Base-by-base conservation (phyloP, 2,329 filamentous ascomycete genomes). In the Neopestalotiopsis rosae region DNA sequence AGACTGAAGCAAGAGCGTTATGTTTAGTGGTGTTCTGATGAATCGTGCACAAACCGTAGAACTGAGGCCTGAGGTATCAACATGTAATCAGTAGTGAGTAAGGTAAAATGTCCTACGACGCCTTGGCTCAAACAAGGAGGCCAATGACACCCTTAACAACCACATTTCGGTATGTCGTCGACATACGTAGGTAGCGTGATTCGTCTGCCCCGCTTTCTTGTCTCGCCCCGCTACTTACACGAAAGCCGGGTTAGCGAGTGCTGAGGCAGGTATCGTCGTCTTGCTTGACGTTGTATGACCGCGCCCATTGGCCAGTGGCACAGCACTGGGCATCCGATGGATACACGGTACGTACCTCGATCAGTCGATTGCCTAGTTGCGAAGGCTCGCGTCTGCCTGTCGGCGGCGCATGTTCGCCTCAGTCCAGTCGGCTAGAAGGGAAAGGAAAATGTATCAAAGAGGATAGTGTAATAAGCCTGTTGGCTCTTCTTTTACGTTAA, bases 371-470 rank as follows among this genome's bases (percentile, higher is more conserved):
- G 34, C 20, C 45, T 49, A 38, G 20, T 45, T 49, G 62, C 62
- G 42, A 52, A 30, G 38, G 61, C 34, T 62, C 28, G 34, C 62
- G 40, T 65, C 62, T 65, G 62, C 62, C 62, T 65, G 45, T 52
- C 45, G 45, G 45, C 45, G 45, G 45, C 45, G 45, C n/a, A n/a
- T 52, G 7, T 52, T 52, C 9, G 45, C 45, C 45, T 52, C n/a
- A 20, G n/a, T 52, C 45, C 45, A 52, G 45, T 52, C 45, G 45
- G 45, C n/a, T 52, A 52, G 45, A 52, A 9, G 17, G 45, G n/a
- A 52, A 52, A 5, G 45, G 17, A 20, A 4, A 52, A 20, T 52
- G 45, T 52, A 52, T 52, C n/a, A 49, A 52, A 52, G 6, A n/a
- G 45, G 14, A n/a, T n/a, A 52, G n/a, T 52, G 45, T 52, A 38